Conservation (phyloP, 495 filamentous ascomycete species). For the Aspergillus cristatus region DNA sequence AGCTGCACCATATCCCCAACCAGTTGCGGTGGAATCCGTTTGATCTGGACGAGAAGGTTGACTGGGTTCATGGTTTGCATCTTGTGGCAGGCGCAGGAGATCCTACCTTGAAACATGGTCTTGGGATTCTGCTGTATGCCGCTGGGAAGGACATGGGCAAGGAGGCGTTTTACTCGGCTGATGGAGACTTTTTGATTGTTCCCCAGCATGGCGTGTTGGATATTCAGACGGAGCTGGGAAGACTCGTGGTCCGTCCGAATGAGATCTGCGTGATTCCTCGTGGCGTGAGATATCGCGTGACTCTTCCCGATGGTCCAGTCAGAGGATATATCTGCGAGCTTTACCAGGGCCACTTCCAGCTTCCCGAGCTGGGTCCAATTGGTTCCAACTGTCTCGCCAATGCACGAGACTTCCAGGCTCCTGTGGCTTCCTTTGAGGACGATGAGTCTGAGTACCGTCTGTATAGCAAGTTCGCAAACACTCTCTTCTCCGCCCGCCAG, state of each 20-base stretch:
- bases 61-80: constrained; percentile 72
- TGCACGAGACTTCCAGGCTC: constrained; percentile 78
- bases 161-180: constrained; percentile 78
- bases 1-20: constrained; percentile 64
- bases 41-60: constrained; percentile 59
- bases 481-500: constrained; percentile 65
- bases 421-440: constrained; percentile 68
- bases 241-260: constrained; percentile 73
- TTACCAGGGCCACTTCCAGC: constrained; percentile 74
- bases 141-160: constrained; percentile 73
- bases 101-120: constrained; percentile 66
- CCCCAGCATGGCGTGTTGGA: constrained; percentile 76
- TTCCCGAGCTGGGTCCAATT: constrained; percentile 85
- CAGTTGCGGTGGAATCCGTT: constrained; percentile 92
- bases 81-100: constrained; percentile 77
- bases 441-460: constrained; percentile 46
- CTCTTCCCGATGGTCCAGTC: constrained; percentile 53
- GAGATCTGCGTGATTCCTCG: constrained; percentile 86
- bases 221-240: constrained; percentile 78
- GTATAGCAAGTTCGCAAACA: constrained; percentile 70
- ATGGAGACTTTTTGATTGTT: constrained; percentile 84
- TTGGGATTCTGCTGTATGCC: constrained; percentile 77
- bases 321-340: constrained; percentile 83
- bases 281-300: constrained; percentile 70
- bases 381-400: constrained; percentile 84